Conservation (phyloP, 1,284 basidiomycete species). For the Fomitopsis schrenkii region DNA sequence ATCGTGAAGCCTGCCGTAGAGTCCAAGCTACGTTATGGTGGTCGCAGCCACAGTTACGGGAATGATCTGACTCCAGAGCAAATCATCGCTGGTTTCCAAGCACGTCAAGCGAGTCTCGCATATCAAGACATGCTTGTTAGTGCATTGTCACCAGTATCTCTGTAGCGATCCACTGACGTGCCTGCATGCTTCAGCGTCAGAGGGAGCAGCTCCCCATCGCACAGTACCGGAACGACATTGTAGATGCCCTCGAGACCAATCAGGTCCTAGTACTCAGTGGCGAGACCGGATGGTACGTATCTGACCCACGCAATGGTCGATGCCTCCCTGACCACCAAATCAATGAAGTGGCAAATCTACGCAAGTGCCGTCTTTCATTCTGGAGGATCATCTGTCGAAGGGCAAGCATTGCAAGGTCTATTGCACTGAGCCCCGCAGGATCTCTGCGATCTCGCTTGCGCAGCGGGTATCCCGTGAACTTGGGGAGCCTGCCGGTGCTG, state of each 20-base stretch:
- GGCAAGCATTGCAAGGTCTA: conserved; percentile 90
- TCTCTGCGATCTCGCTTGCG: conserved; percentile 96
- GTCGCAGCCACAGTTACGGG: conserved; percentile 10
- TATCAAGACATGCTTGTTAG: conserved; percentile 90
- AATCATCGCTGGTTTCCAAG: conserved; percentile 55
- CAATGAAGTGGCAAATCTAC: conserved; percentile 88
- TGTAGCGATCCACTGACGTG: not conserved
- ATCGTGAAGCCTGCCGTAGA: not conserved
- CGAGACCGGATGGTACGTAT: conserved; percentile 88
- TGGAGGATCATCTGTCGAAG: conserved; percentile 84
- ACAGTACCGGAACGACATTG: conserved; percentile 74
- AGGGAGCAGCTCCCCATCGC: conserved; percentile 88
- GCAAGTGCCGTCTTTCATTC: conserved; percentile 92
- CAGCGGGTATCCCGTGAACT: conserved; percentile 94
- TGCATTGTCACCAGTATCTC: conserved; percentile 9
- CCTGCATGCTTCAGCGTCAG: conserved; percentile 41
- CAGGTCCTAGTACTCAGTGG: conserved; percentile 94
- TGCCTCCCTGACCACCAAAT: not conserved
- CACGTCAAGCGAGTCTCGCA: conserved; percentile 52
- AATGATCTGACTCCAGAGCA: conserved; percentile 38
- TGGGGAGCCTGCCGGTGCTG: conserved; percentile 80
- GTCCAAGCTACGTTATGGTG: not conserved
- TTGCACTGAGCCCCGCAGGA: conserved; percentile 95
- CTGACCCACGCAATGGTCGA: not conserved
- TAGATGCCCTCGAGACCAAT: conserved; percentile 68